phyloP scores from a whole-genome alignment of 371 early-diverging fungal species.

The Lichtheimia ornata region DNA sequence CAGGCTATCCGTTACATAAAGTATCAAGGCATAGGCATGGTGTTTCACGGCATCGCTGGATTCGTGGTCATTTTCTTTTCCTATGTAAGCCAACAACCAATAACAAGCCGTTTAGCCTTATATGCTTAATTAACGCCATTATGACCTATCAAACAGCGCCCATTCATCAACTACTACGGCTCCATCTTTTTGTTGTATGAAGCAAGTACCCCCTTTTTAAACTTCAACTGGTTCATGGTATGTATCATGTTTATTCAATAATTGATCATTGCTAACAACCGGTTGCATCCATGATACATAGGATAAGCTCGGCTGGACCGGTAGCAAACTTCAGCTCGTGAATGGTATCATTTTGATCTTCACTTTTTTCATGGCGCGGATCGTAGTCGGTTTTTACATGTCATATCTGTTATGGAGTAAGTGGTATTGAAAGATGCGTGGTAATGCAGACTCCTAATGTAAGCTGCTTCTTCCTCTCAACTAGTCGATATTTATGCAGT shows the following conservation, averaged over 20 bases:
- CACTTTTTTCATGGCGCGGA: constrained; percentile 77
- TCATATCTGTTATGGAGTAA: constrained; percentile 65
- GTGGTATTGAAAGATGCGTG: neutral
- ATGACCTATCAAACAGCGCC: constrained; percentile 50
- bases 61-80: constrained; percentile 74
- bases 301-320: constrained; percentile 83
- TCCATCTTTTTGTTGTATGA: constrained; percentile 90
- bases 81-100: constrained; percentile 55
- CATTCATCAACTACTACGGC: constrained; percentile 87
- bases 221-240: constrained; percentile 91
- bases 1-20: constrained; percentile 69
- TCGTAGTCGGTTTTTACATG: constrained; percentile 80
- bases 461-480: too few relatives aligned
- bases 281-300: constrained; percentile 11
- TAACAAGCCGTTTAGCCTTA: constrained; percentile 5
- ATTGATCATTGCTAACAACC: too few relatives aligned
- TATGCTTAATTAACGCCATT: neutral
- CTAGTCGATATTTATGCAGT: constrained; percentile 47
- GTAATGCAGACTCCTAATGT: too few relatives aligned
- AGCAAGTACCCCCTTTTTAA: constrained; percentile 88
- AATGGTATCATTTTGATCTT: constrained; percentile 78
- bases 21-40: constrained; percentile 79
- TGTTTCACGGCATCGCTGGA: constrained; percentile 81
- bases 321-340: constrained; percentile 72
- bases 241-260: too few relatives aligned